phyloP scores from a whole-genome alignment of 108 stramenopile species.

The Nitzschia sp. region DNA sequence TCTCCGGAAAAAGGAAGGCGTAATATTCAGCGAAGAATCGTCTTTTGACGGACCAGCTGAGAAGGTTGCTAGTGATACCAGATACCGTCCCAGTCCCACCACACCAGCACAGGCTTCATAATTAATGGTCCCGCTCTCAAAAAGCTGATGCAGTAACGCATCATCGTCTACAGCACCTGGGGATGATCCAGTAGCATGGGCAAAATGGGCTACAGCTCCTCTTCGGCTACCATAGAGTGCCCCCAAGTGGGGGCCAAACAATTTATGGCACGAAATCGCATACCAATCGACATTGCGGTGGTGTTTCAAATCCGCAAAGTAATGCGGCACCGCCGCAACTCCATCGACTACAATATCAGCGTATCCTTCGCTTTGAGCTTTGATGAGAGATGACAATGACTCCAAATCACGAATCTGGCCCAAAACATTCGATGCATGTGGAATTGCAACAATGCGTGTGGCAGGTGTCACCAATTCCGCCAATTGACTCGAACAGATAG shows the following conservation, averaged over 20 bases:
- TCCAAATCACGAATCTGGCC: constrained; percentile 64
- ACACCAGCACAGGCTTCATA: constrained; percentile 83
- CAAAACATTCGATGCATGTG: constrained; percentile 82
- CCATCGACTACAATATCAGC: constrained; percentile 80
- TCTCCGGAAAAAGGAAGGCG: too few species aligned
- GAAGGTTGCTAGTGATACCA: constrained; percentile 23
- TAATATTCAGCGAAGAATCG: too few species aligned
- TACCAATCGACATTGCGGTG: constrained; percentile 66
- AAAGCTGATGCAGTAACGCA: constrained; percentile 17
- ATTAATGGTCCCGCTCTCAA: constrained; percentile 74
- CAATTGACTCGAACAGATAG: constrained; percentile 26
- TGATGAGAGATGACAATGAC: constrained; percentile 35
- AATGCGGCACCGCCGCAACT: constrained; percentile 82
- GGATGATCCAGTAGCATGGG: not conserved
- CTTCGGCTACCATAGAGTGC: constrained; percentile 41
- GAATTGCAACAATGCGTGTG: constrained; percentile 68
- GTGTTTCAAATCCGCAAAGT: constrained; percentile 29
- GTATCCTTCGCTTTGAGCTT: constrained; percentile 29
- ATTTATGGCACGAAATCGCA: constrained; percentile 75
- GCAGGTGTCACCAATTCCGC: constrained; percentile 43
- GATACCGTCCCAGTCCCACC: constrained; percentile 57
- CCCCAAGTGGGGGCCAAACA: constrained; percentile 84
- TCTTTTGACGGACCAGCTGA: not conserved
- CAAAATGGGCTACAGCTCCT: constrained; percentile 17
- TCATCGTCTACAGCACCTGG: not conserved